A percentile compares a stretch with the other conserved stretches of the same genome.
Evolutionary conservation across 805 yeast genomes (phyloP).

Genomic region (Candida morakotiae): DNA sequence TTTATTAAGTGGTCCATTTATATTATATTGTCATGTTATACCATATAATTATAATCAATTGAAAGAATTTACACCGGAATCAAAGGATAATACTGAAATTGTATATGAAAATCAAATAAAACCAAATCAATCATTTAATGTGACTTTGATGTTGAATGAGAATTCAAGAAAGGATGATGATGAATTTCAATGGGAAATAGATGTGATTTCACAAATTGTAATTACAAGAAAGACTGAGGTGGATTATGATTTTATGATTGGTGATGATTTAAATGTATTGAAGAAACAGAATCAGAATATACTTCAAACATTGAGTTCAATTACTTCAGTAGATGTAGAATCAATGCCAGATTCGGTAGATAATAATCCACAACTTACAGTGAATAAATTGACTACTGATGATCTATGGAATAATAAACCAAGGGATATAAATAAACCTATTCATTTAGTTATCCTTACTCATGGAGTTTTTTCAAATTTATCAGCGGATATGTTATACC

Average conservation of each 20-base stretch:
- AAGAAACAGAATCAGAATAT: conserved; percentile 27
- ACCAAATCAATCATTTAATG: conserved; percentile 69
- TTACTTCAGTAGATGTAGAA: neutral
- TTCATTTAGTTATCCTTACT: conserved; percentile 39
- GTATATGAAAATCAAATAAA: conserved; percentile 44
- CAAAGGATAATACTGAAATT: conserved; percentile 25
- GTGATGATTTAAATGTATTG: conserved; percentile 30
- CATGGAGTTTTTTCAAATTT: conserved; percentile 43
- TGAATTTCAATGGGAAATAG: conserved; percentile 33
- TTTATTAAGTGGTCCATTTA: conserved; percentile 39
- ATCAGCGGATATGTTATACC: conserved; percentile 42
- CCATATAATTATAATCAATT: conserved; percentile 31
- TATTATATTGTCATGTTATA: conserved; percentile 40
- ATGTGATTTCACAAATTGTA: conserved; percentile 39
- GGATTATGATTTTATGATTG: conserved; percentile 33
- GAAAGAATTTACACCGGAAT: conserved; percentile 19
- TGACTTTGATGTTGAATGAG: conserved; percentile 46
- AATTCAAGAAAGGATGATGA: conserved; percentile 27
- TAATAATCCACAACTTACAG: conserved; percentile 22
- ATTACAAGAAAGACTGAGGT: conserved; percentile 28
- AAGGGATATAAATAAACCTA: conserved; percentile 22
- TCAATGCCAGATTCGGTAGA: neutral
- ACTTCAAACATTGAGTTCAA: conserved; percentile 8
- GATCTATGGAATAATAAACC: conserved; percentile 33
- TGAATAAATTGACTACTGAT: conserved; percentile 21